Evolutionary conservation across 208 protist species (phyloP), one percentile per base, ranked within the genome.

Genomic region (Trypanosoma cruzi): DNA sequence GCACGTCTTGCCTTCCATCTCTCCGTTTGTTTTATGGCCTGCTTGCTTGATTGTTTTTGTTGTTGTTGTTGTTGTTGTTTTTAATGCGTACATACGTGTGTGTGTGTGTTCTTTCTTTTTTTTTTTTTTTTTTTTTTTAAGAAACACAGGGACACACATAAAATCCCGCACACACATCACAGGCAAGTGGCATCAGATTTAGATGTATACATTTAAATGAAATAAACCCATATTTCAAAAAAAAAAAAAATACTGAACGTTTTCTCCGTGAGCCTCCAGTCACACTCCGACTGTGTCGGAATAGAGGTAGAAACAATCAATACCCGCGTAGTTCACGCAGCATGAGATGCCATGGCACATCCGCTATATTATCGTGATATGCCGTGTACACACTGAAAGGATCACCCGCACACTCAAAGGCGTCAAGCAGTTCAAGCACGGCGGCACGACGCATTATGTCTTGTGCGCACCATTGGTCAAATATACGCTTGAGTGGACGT

Each of bases 391-490:
- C 60, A 52, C 66, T 68, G 24, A 71, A 53, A 32, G 68, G 66
- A 10, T 63, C 61, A 18, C 81, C 75, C 13, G 31, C 22, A 18
- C 29, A 40, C 1, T 73, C 61, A 24, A 90, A 64, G 6, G 64
- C 62, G 34, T 63, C 70, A 13, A 95, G 59, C 13, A 90, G 57
- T 24, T 79, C 49, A 52, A 89, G 61, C 10, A 89, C 82, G 0
- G 53, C 68, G 4, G 34, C 49, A 60, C 79, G 79, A 60, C 86
- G 52, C 0, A 92, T 65, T 18, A 94, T 68, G 32, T 63, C 52
- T 22, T 70, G 59, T 16, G 58, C 66, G 64, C 77, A 85, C 86
- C 88, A 96, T 11, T 77, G 77, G 24, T 67, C 58, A 75, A 94
- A 86, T 37, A 76, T 70, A 26, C 80, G 69, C 14, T 81, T 80